Base-by-base conservation (phyloP, 176 grass and related monocot species). In the Raddia distichophylla region DNA sequence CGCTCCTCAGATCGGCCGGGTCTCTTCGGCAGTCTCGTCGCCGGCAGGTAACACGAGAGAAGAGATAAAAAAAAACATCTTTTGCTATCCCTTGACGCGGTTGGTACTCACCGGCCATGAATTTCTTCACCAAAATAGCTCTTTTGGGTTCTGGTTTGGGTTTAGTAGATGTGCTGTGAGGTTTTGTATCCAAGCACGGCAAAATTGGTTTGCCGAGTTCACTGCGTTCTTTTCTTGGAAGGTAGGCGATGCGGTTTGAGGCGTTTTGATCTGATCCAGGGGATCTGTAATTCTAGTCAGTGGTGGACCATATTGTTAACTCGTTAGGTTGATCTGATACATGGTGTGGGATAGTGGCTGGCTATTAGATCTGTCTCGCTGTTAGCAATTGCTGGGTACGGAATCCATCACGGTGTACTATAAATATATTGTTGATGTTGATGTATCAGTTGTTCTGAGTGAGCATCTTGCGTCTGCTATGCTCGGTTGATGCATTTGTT, bases 321-420 rank as follows among this genome's bases (percentile, higher is more conserved):
- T 77, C 19, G 33, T 76, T 73, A 74, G 27, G 74, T 71, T 73
- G 75, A 84, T 73, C 52, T n/a, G 20, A 37, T 22, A 34, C 58
- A 34, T 84, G 44, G 4, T 19, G 5, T 52, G 35, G 57, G 17
- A 17, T 32, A 63, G 10, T n/a, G 40, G 6, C 37, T 19, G 40
- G 20, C 20, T 53, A 27, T 69, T 49, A 75, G 55, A 76, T 87
- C 16, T 70, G 10, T 75, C 19, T 58, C 48, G 72, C 7, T 69
- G 6, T 15, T 47, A 68, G 74, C 58, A 74, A 3, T 85, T 68
- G n/a, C 47, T 58, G 20, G 16, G 47, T 76, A 7, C 47, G 3
- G 71, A 49, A 45, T 75, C 22, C 72, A 67, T 74, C 43, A 14
- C 5, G 7, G 9, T 33, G 58, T 17, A 33, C 2, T 60, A 13